These are phyloP conservation scores for Candida morakotiae DNA, from an alignment of 805 yeast genomes.

Conservation along the genomic window DNA sequence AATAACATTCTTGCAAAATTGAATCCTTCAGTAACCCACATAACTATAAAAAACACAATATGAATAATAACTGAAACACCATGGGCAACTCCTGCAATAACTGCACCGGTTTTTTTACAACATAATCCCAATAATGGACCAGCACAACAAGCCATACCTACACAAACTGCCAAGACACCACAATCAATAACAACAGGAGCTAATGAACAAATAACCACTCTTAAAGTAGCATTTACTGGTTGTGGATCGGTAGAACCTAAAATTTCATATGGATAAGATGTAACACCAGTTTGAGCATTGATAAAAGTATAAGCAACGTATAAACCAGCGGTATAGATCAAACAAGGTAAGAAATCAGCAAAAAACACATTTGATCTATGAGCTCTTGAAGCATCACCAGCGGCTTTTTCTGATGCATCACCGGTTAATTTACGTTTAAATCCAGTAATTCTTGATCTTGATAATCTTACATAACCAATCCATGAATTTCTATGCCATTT, in stretches of 20 bases:
- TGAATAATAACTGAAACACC: conserved; percentile 90
- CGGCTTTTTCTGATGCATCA: conserved; percentile 64
- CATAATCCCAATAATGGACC: conserved; percentile 95
- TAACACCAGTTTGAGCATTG: conserved; percentile 84
- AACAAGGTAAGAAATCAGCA: conserved; percentile 75
- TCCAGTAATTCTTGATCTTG: conserved; percentile 90
- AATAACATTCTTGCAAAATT: conserved; percentile 79
- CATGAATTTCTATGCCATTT: conserved; percentile 87
- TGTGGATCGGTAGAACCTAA: conserved; percentile 31
- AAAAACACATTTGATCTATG: conserved; percentile 72
- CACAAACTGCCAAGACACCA: conserved; percentile 75
- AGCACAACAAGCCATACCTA: conserved; percentile 90
- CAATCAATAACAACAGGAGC: conserved; percentile 90
- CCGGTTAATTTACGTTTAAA: conserved; percentile 71
- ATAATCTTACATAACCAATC: conserved; percentile 76
- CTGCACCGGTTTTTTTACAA: conserved; percentile 95
- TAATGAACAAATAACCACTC: conserved; percentile 75
- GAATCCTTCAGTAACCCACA: conserved; percentile 98
- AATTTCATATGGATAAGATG: conserved; percentile 29
- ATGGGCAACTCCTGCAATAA: conserved; percentile 92
- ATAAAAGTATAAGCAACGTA: conserved; percentile 77
- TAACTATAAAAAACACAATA: conserved; percentile 82
- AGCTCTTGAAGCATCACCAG: conserved; percentile 70
- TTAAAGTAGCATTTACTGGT: conserved; percentile 63
- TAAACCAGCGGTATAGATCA: conserved; percentile 64